Base-by-base conservation (phyloP, 2,329 filamentous ascomycete genomes). In the Botryotinia convoluta region DNA sequence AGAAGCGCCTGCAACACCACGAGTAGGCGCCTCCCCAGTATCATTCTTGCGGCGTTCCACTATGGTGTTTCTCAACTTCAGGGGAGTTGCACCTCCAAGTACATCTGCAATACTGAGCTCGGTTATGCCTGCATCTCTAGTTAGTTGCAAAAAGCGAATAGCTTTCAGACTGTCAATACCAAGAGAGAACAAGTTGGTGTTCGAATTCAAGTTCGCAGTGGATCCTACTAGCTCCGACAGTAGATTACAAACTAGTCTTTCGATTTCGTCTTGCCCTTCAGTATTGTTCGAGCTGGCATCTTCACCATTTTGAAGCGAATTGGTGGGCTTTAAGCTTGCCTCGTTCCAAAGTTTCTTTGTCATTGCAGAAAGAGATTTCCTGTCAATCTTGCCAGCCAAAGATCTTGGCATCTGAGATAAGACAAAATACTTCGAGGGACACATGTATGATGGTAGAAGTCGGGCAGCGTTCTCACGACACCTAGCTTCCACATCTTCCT, bases 301-400 rank as follows among this genome's bases (percentile, higher is more conserved):
- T 22, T 22, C n/a, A 16, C 45, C 37, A 26, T 29, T 69, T 8
- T 29, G 29, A 32, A 42, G 51, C 14, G 37, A 39, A 3, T 29
- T 6, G 32, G 16, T 9, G 1, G 20, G 16, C 6, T 60, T 54
- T 18, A 16, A 57, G 45, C 18, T 45, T 22, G 32, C 35, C n/a
- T 60, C 51, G 18, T 60, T 54, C 51, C 67, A 69, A 42, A 71
- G n/a, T 16, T 26, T 29, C 29, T 63, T 42, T 7, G 35, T 44
- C 54, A 71, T 62, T 3, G 18, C 29, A n/a, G 20, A 35, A 29
- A 71, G 54, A 26, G 69, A 48, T 42, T 71, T 71, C 26, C 69
- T 54, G 42, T 63, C 69, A 26, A 71, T 71, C n/a, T 71, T 71
- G 16, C 69, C 59, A 51, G 69, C 54, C n/a, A 71, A 42, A 32